Base-by-base conservation (phyloP, 768 basidiomycete species). In the Russula dissimulans region DNA sequence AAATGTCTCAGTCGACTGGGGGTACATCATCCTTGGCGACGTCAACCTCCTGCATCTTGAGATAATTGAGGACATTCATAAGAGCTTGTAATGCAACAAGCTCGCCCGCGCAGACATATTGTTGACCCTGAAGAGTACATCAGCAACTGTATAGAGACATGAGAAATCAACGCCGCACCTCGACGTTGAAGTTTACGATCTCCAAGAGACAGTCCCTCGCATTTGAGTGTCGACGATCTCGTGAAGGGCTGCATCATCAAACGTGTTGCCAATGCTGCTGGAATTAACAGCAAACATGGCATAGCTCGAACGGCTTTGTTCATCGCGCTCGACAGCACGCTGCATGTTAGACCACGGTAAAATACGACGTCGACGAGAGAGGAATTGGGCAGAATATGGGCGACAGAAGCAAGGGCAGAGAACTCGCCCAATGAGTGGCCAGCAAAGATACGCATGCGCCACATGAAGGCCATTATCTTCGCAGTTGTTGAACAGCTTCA, bases 341-440 rank as follows among this genome's bases (percentile, higher is more conserved):
- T 98, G 97, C 97, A 98, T 98, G 39, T 98, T 70, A 99, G 95
- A 67, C 97, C 97, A 71, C 97, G 92, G 74, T 97, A 99, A 81
- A 99, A 98, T 31, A 99, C 95, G 69, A 99, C 91, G 67, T 98
- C 97, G 68, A 95, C 92, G 50, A 98, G 85, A 2, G 92, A 85
- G 18, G 95, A 92, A 67, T 98, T 92, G 49, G 92, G 90, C 39
- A 98, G 83, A 55, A 97, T 91, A 71, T 95, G 95, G 29, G 95
- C 95, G 67, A 99, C 97, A 9, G 95, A 95, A 1, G 97, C 97
- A 4, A 99, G 81, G 3, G 97, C 95, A 44, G 97, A 97, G 72
- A 98, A 99, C 75, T 99, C 97, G 68, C 97, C 97, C 29, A 99
- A 81, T 8, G 95, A 98, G 77, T 98, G 97, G 59, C 97, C 95